These are phyloP conservation scores for Mycena epipterygia DNA, from an alignment of 768 basidiomycete species.

Conservation along the genomic window DNA sequence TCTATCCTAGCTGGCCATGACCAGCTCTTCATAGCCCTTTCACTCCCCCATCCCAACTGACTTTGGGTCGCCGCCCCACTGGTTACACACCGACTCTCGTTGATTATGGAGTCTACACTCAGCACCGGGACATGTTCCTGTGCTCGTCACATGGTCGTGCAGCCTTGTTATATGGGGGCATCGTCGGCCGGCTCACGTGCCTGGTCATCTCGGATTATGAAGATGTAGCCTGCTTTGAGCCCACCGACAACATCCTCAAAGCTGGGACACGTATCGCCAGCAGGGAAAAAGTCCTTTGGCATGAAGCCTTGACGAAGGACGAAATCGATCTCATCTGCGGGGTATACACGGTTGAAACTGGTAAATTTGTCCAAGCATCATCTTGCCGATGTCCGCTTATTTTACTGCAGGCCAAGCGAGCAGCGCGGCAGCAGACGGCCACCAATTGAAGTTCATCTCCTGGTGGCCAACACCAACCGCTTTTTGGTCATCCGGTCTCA, in stretches of 20 bases:
- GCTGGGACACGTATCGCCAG: background rate
- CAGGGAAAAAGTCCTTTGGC: constrained; percentile 14
- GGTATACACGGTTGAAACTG: constrained; percentile 29
- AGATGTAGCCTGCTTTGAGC: background rate
- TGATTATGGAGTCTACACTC: constrained; percentile 23
- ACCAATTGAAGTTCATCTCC: constrained; percentile 23
- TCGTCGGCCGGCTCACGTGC: constrained; percentile 26
- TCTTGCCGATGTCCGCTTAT: constrained; percentile 14
- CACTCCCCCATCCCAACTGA: background rate
- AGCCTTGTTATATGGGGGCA: constrained; percentile 26
- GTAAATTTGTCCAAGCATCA: background rate
- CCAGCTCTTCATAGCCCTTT: background rate
- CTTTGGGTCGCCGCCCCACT: constrained; percentile 22
- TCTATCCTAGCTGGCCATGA: constrained; percentile 23
- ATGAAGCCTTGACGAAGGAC: constrained; percentile 1
- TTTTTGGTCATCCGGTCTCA: constrained; percentile 19
- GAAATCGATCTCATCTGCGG: constrained; percentile 16
- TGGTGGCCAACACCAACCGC: constrained; percentile 29
- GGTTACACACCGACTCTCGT: constrained; percentile 18
- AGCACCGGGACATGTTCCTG: constrained; percentile 20
- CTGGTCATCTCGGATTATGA: constrained; percentile 4
- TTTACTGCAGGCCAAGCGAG: constrained; percentile 22
- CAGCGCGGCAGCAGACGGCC: background rate
- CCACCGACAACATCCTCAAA: constrained; percentile 20
- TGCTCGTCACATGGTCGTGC: constrained; percentile 20